A percentile compares a stretch with the other conserved stretches of the same genome.
phyloP scores from a whole-genome alignment of 139 green algal genomes.

The Zygnema circumcarinatum region DNA sequence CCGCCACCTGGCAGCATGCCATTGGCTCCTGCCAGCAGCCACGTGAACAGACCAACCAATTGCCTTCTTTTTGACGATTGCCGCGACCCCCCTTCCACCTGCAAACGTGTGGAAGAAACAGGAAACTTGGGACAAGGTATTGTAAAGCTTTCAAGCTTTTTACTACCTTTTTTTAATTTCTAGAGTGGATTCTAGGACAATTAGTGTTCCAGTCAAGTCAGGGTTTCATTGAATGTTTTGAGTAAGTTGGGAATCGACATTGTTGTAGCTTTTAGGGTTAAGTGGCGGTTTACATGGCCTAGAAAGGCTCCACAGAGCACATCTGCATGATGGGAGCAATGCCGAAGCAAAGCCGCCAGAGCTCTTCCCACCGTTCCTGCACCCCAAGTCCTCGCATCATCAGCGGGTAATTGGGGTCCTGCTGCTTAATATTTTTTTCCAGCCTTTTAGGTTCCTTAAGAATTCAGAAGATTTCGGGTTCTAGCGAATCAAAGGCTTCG shows the following conservation, averaged over 20 bases:
- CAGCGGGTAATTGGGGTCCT: too few species aligned
- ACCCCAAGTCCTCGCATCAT: too few species aligned
- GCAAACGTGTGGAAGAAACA: not conserved
- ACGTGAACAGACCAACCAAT: not conserved
- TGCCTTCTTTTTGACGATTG: not conserved
- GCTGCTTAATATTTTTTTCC: too few species aligned
- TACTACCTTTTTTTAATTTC: not conserved
- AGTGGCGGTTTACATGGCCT: not conserved
- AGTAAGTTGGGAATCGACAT: not conserved
- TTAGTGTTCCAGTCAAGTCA: not conserved
- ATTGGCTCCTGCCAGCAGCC: not conserved
- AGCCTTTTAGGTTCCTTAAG: too few species aligned
- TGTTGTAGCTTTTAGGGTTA: not conserved
- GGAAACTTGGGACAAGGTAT: too few species aligned
- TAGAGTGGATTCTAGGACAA: not conserved
- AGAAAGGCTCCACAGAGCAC: not conserved
- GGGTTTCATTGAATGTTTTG: not conserved
- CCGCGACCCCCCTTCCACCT: not conserved
- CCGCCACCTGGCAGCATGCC: not conserved
- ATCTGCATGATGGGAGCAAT: not conserved
- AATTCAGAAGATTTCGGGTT: too few species aligned
- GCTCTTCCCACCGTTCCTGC: not conserved
- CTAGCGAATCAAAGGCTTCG: too few species aligned
- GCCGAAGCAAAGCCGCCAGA: not conserved
- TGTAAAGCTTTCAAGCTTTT: not conserved